Conservation (phyloP, 2,329 filamentous ascomycete species). For the Fusarium duplospermum region DNA sequence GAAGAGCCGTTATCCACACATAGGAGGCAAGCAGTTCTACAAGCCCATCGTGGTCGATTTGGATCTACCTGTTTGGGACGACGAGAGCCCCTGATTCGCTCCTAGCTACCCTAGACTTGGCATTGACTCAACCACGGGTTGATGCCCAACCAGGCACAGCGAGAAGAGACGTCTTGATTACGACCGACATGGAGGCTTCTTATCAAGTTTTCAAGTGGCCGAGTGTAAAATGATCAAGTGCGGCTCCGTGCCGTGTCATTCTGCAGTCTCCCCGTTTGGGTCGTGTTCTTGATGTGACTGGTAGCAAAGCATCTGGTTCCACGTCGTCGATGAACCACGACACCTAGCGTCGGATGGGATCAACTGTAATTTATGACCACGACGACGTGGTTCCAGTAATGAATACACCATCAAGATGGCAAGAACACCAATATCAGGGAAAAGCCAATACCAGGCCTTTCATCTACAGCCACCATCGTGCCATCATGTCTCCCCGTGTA, state of each 20-base stretch:
- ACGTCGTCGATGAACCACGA: constrained; percentile 16
- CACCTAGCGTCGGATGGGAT: constrained; percentile 6
- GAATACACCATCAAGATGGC: background rate
- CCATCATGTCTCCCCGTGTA: constrained; percentile 2
- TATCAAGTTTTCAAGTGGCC: constrained; percentile 8
- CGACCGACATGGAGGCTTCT: constrained; percentile 14
- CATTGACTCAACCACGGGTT: constrained; percentile 15
- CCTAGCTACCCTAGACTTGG: constrained; percentile 30
- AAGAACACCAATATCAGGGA: background rate
- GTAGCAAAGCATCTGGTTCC: constrained; percentile 4
- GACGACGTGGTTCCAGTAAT: constrained; percentile 31
- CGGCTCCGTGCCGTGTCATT: constrained; percentile 16
- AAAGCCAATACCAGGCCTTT: background rate
- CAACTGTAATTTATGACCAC: constrained; percentile 17
- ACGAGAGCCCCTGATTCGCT: constrained; percentile 27
- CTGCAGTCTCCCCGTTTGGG: constrained; percentile 29
- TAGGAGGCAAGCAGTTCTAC: constrained; percentile 72
- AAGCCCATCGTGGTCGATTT: constrained; percentile 88
- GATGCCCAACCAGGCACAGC: constrained; percentile 40
- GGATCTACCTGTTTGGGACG: constrained; percentile 69
- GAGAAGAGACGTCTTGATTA: constrained; percentile 18
- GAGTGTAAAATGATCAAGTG: constrained; percentile 5
- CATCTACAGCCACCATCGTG: background rate
- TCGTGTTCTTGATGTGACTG: background rate
- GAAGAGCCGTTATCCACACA: constrained; percentile 73